A percentile compares a stretch with the other conserved stretches of the same genome.
These are phyloP conservation scores for Closterium sp. DNA, from an alignment of 139 green algal genomes.

Conservation along the genomic window DNA sequence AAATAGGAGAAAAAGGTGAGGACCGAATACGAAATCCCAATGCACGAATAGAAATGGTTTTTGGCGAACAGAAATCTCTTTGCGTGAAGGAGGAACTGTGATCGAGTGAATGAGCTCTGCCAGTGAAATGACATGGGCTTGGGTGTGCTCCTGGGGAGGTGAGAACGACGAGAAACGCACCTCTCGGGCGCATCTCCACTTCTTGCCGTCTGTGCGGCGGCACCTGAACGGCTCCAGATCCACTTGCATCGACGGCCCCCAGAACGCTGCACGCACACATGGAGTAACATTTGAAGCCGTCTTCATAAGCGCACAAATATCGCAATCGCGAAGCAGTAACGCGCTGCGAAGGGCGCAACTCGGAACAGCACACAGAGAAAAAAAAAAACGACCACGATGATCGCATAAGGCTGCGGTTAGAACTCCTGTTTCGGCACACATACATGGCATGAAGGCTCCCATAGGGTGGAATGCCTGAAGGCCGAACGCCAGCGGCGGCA, in stretches of 20 bases:
- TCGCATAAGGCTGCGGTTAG: neutral
- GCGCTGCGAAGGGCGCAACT: neutral
- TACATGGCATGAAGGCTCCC: neutral
- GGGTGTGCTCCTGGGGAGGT: neutral
- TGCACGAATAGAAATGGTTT: neutral
- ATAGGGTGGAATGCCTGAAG: neutral
- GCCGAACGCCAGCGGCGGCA: neutral
- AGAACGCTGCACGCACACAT: neutral
- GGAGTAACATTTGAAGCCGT: neutral
- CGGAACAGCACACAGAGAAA: neutral
- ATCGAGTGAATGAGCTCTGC: too few species aligned
- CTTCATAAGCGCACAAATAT: neutral
- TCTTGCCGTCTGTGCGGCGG: slow-evolving; percentile 43
- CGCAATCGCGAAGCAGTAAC: neutral
- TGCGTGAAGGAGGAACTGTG: neutral
- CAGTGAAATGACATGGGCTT: neutral
- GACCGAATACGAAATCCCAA: neutral
- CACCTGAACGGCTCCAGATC: slow-evolving; percentile 26
- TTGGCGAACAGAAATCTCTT: too few species aligned
- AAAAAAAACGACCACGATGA: neutral
- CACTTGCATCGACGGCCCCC: neutral
- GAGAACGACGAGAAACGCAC: neutral
- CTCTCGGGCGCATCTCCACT: slow-evolving; percentile 44
- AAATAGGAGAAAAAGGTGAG: neutral
- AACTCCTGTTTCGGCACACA: neutral